These are phyloP conservation scores for Crotalaria pallida DNA, from an alignment of 306 rosid genomes.

Conservation along the genomic window DNA sequence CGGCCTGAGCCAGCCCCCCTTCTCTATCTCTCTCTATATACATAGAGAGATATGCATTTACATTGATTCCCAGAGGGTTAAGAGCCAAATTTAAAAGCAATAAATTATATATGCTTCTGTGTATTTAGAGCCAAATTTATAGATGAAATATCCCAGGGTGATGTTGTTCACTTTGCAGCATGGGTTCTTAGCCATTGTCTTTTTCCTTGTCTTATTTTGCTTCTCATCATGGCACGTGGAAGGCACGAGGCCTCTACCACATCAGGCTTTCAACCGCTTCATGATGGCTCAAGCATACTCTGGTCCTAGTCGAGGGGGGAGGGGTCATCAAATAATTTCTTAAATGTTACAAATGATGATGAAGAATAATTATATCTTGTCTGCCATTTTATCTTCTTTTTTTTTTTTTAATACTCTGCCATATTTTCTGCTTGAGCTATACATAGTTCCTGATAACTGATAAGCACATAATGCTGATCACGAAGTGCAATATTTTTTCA, in stretches of 20 bases:
- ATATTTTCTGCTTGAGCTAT: too few relatives aligned
- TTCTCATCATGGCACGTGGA: constrained; percentile 26
- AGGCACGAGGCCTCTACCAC: constrained; percentile 32
- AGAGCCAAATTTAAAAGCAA: too few relatives aligned
- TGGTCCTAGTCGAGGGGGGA: constrained; percentile 48
- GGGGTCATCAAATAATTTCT: constrained; percentile 31
- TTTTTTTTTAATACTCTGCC: too few relatives aligned
- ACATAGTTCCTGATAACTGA: neutral
- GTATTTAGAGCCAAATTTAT: neutral
- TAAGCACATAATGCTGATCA: neutral
- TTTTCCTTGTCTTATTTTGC: constrained; percentile 24
- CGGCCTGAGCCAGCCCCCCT: too few relatives aligned
- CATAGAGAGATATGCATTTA: too few relatives aligned
- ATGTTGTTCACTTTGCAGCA: neutral
- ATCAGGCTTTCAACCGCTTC: constrained; percentile 8
- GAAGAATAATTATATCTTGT: neutral
- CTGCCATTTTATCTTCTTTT: neutral
- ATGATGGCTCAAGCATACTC: constrained; percentile 43
- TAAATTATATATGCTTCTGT: too few relatives aligned
- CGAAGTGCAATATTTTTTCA: neutral
- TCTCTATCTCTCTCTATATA: too few relatives aligned
- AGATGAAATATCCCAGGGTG: constrained; percentile 17
- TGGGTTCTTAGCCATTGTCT: neutral
- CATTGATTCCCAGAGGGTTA: too few relatives aligned
- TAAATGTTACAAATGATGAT: neutral